Evolutionary conservation across 116 monocot species (phyloP), one percentile per base, ranked within the genome.

Genomic region (Trichopus zeylanicus): DNA sequence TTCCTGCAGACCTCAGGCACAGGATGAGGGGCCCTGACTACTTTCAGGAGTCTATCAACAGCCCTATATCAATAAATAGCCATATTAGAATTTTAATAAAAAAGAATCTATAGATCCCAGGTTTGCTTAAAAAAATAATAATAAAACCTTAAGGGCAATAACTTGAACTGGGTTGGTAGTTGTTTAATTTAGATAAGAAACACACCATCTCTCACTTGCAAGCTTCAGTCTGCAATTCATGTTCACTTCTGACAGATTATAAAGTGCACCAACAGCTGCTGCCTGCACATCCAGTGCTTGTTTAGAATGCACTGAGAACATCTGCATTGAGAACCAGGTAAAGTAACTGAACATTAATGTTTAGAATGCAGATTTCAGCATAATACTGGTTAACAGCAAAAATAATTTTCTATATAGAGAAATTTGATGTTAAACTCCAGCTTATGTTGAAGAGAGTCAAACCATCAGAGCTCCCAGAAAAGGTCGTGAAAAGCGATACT

Each of bases 1-100:
- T 91, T 97, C 65, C 87, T 76, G 47, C 97, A 91, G 3, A 97
- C 82, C 60, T 98, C 98, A 3, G 91, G 91, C 16, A 98, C 91
- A 0, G 88, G 84, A 57, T 98, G 98, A 11, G 87, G 92, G 6
- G 77, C 54, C 63, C 46, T 91, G 12, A 98, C 73, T 19, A 98
- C 28, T 74, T 82, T 91, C 49, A 98, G 31, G 47, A 98, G 77
- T 58, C 98, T 80, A 56, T 98, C 98, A 0, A 98, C 82, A 26
- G 91, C 98, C 98, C 98, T 98, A 69, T 28, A 66, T 53, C 18
- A 71, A 1, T 30, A 19, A 0, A n/a, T 16, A 13, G 16, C 12
- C 28, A 27, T 6, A 30, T 26, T 1, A 8, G 27, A 32, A 4
- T 18, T 19, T 18, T 15, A 1, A 29, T 57, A 19, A 5, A 55